phyloP scores from a whole-genome alignment of 257 asterid genomes.

The Coffea canephora region DNA sequence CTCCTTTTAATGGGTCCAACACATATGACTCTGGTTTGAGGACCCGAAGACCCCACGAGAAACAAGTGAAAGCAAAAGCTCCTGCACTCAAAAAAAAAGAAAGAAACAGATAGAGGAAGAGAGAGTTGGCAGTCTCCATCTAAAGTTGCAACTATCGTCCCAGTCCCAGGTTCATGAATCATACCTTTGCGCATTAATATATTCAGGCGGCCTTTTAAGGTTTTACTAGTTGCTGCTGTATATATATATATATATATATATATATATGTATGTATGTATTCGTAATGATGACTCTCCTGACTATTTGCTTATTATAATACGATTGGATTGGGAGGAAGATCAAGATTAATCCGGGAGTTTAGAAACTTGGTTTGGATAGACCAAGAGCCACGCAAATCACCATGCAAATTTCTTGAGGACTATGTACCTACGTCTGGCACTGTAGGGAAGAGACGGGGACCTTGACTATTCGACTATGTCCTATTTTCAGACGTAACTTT shows the following conservation, averaged over 20 bases:
- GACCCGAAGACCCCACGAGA: background rate
- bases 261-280: too few relatives aligned
- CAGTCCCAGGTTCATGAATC: constrained; percentile 1
- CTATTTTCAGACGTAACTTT: background rate
- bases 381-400: background rate
- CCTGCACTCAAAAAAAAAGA: background rate
- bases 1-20: background rate
- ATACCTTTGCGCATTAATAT: background rate
- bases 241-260: too few relatives aligned
- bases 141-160: background rate
- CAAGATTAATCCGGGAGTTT: background rate
- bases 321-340: too few relatives aligned
- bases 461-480: background rate
- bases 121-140: background rate
- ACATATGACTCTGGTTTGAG: background rate
- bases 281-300: too few relatives aligned
- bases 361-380: background rate
- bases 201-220: background rate
- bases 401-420: background rate
- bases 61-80: background rate
- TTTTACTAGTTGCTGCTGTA: too few relatives aligned
- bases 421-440: background rate
- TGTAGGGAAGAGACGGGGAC: background rate
- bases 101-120: too few relatives aligned
- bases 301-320: too few relatives aligned